Base-by-base conservation (phyloP, 371 early-diverging fungal species). In the Apophysomyces elegans region DNA sequence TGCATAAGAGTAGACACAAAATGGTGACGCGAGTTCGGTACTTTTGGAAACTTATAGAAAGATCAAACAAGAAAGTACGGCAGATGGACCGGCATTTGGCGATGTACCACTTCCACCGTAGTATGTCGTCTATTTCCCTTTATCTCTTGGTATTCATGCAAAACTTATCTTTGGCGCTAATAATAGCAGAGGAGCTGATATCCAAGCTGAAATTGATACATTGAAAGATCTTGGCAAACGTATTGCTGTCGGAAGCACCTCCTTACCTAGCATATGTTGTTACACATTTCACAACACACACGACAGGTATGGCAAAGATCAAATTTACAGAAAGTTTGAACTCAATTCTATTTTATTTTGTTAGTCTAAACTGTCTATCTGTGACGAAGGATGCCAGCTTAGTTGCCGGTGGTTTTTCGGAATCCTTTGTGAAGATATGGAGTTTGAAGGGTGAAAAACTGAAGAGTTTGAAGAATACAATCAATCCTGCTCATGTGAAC, bases 271-370 rank as follows among this genome's bases (percentile, higher is more conserved):
- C 43, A 90, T 99, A 36, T 97, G 97, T 77, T 93, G 93, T 68
- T 99, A 97, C 78, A 99, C 99, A 5, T 92, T 99, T 63, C 96
- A 98, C 80, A 99, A 99, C 72, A 93, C 98, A 0, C 89, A 93
- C 76, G 93, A 93, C 72, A 77, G 79, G 90, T 91, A 81, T 57
- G 72, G 68, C 8, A 44, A 57, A n/a, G 18, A 39, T 37, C 4
- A 0, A 38, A 13, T 41, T 14, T 21, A 11, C 43, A 11, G 46
- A 45, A 13, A 18, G 16, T 45, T 26, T 36, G 4, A 43, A 21
- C 7, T 21, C 21, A 50, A 50, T 8, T 56, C 8, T 39, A 11
- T 16, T 39, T 26, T 26, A 26, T 2, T 59, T 1, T 54, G 11
- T 74, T 26, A 90, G 88, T 39, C 72, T 94, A 61, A 94, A 89